These are phyloP conservation scores for Posidonia oceanica DNA, from an alignment of 116 monocot species.

Conservation along the genomic window DNA sequence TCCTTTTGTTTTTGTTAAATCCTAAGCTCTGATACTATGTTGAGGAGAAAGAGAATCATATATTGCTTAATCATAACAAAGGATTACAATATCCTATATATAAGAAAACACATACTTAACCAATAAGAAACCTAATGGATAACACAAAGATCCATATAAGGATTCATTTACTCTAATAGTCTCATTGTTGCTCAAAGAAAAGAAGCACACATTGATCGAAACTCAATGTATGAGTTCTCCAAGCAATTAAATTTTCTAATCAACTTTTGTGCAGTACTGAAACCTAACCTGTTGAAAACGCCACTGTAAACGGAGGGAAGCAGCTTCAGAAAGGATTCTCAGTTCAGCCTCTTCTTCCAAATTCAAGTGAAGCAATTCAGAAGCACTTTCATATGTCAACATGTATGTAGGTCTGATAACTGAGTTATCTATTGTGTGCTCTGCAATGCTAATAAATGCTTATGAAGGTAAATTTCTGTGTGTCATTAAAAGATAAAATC, in stretches of 20 bases:
- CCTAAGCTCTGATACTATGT: no score
- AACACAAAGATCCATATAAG: no score
- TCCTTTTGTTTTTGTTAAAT: no score
- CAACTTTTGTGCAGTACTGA: not conserved
- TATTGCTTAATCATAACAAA: no score
- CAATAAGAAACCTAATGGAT: no score
- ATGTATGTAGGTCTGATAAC: constrained; percentile 89
- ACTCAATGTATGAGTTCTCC: no score
- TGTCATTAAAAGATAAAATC: not conserved
- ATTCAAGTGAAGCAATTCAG: constrained; percentile 77
- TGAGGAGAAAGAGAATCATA: no score
- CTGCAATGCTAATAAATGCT: constrained; percentile 54
- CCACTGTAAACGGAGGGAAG: constrained; percentile 72
- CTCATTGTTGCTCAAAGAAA: not conserved
- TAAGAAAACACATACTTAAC: no score
- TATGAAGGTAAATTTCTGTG: not conserved
- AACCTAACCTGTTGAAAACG: constrained; percentile 57
- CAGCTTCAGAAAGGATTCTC: constrained; percentile 76
- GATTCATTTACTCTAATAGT: no score
- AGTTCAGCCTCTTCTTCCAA: constrained; percentile 92
- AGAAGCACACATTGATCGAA: not conserved
- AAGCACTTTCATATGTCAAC: constrained; percentile 98
- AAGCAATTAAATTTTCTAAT: no score
- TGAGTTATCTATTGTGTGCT: constrained; percentile 69
- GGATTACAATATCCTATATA: no score